Percentiles rank a stretch among this genome's conserved stretches.
phyloP scores from a whole-genome alignment of 495 filamentous ascomycete species.

The Geoglossum glabrum region DNA sequence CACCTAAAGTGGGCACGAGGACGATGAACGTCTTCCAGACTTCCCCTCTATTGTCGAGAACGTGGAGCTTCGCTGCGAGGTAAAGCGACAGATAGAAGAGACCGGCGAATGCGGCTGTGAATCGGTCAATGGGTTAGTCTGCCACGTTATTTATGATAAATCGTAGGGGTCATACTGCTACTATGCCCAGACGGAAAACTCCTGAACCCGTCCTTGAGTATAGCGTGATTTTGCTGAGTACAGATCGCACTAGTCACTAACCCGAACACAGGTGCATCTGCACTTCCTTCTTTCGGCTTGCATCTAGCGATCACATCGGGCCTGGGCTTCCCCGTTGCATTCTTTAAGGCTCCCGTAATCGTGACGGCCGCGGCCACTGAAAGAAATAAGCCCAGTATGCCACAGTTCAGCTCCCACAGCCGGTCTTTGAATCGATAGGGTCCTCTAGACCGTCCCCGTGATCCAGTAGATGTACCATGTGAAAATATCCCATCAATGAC shows the following conservation, averaged over 20 bases:
- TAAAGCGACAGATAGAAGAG: slow-evolving; percentile 63
- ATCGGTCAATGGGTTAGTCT: slow-evolving; percentile 5
- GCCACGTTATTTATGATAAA: not conserved
- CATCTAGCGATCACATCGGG: slow-evolving; percentile 63
- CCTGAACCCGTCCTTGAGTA: slow-evolving; percentile 71
- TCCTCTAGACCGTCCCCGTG: slow-evolving; percentile 27
- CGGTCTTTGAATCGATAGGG: slow-evolving; percentile 46
- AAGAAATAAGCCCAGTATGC: slow-evolving; percentile 51
- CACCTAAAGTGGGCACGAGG: slow-evolving; percentile 35
- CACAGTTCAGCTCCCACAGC: slow-evolving; percentile 71
- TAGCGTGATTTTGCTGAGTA: slow-evolving; percentile 35
- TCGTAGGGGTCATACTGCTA: slow-evolving; percentile 25
- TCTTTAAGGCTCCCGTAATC: slow-evolving; percentile 69
- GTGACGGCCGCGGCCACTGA: slow-evolving; percentile 49
- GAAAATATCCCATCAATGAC: slow-evolving; percentile 50
- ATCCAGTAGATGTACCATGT: slow-evolving; percentile 33
- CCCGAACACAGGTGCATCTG: slow-evolving; percentile 24
- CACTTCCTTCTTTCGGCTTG: slow-evolving; percentile 25
- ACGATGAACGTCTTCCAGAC: slow-evolving; percentile 36
- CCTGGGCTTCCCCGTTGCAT: slow-evolving; percentile 65
- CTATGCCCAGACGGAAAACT: slow-evolving; percentile 58
- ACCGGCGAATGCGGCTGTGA: slow-evolving; percentile 45
- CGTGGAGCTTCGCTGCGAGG: slow-evolving; percentile 37
- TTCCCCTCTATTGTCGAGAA: slow-evolving; percentile 24
- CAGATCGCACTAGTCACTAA: slow-evolving; percentile 51